Evolutionary conservation across 768 basidiomycete genomes (phyloP), one percentile per base, ranked within the genome.

Genomic region (Floccularia luteovirens): DNA sequence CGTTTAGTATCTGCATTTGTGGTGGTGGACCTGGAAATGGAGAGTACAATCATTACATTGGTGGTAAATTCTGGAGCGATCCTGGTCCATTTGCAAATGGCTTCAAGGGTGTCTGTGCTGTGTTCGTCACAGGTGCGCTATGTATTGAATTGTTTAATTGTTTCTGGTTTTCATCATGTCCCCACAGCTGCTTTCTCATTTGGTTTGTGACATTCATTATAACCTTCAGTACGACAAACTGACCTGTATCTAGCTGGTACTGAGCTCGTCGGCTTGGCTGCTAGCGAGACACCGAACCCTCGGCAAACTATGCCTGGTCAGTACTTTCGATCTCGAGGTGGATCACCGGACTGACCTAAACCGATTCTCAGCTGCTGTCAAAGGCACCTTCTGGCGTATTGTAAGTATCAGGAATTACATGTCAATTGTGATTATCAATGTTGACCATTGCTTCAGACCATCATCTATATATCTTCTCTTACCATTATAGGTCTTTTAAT

Each of bases 371-470:
- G 54, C 57, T 27, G 68, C 69, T 27, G 66, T 71, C 23, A 69
- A 69, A 56, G 66, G 67, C 25, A 69, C 67, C 2, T 68, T 71
- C 55, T 69, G 67, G 67, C 69, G 66, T 52, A 63, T 70, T 31
- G 64, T 67, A 44, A 46, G 62, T 51, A n/a, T n/a, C n/a, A n/a
- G n/a, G 1, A 6, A 38, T 21, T n/a, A 38, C 37, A 2, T 3
- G 2, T n/a, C 14, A 14, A 25, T 17, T 24, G 10, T 5, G 16
- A n/a, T n/a, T 31, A n/a, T 24, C 6, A n/a, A 16, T 23, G 39
- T 21, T 13, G 2, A 33, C 22, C 16, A 32, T 20, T 7, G 11
- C n/a, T 25, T 3, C 33, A 66, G 64, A 69, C 69, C 24, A 44
- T 71, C 37, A 69, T 71, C 48, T 71, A 68, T 49, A 50, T 71